Evolutionary conservation across 176 grass and related monocot genomes (phyloP), one percentile per base, ranked within the genome.

Genomic region (Eragrostis curvula): DNA sequence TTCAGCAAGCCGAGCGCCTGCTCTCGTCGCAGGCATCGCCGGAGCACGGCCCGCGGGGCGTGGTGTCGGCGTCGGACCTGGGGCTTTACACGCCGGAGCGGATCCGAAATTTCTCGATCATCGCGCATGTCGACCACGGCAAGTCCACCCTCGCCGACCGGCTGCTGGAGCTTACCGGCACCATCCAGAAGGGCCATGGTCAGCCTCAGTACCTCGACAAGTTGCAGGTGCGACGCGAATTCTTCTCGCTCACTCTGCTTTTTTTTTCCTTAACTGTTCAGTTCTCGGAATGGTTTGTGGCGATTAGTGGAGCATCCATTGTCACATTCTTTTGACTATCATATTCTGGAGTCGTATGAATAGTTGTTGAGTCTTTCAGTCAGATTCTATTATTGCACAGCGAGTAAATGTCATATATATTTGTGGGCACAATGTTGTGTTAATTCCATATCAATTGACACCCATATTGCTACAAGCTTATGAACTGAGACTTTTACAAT

Each of bases 201-300:
- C 94, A 94, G 60, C 88, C 95, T 58, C 95, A 97, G 59, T 97
- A 94, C 87, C 95, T 94, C 41, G 92, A 94, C 73, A 97, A 97
- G 81, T 71, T 97, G 53, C 95, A 94, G 84, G 95, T 94, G 73
- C 12, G 80, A 41, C 17, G 29, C 12, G 3, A 25, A 67, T 20
- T 27, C n/a, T 30, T 23, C 24, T 3, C 14, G 3, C 6, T 63
- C 23, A 45, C 56, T 61, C 39, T 47, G 9, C 41, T 28, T 44
- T 0, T 25, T 46, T 45, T 12, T 44, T 0, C 16, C 28, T 45
- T 12, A 8, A 43, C 36, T 3, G 12, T 36, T 60, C 8, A 44
- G 24, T 14, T 44, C 6, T 76, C 3, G 9, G 5, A 9, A 78
- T 68, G 2, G 12, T 73, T 12, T 24, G 0, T 12, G 11, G 56